phyloP scores from a whole-genome alignment of 2,329 filamentous ascomycete genomes.

The Botryotinia calthae region DNA sequence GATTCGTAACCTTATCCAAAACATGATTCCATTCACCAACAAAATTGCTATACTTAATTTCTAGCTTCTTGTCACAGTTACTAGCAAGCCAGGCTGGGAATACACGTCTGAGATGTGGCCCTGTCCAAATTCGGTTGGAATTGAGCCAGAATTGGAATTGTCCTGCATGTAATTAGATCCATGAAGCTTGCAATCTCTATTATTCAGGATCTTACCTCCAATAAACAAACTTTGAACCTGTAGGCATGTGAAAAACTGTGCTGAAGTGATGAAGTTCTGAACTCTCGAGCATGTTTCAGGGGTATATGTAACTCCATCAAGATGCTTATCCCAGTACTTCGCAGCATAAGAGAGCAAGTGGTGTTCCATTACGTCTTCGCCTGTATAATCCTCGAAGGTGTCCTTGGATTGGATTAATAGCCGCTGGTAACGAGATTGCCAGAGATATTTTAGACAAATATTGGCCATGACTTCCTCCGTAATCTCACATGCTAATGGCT shows the following conservation, averaged over 20 bases:
- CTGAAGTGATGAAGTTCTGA: not conserved
- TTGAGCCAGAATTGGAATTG: conserved; percentile 11
- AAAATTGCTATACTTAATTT: not conserved
- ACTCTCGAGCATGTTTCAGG: not conserved
- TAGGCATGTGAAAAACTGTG: conserved; percentile 8
- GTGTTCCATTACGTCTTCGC: conserved; percentile 11
- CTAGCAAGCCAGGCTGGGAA: conserved; percentile 1
- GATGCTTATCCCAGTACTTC: conserved; percentile 9
- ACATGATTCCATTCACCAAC: conserved; percentile 9
- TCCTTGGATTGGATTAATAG: not conserved
- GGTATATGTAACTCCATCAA: conserved; percentile 7
- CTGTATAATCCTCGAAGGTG: not conserved
- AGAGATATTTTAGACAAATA: conserved; percentile 14
- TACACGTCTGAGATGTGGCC: not conserved
- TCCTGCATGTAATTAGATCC: not conserved
- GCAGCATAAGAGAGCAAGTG: conserved; percentile 6
- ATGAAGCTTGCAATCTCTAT: fast-evolving
- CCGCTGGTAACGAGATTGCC: conserved; percentile 9
- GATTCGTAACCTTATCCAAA: not conserved
- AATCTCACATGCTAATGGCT: not conserved
- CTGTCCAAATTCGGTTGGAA: not conserved
- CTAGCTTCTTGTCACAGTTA: conserved; percentile 1
- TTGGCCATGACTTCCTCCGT: conserved; percentile 9
- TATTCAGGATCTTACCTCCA: not conserved
- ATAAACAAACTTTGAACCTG: conserved; percentile 13